Conservation (phyloP, 805 yeast genomes). For the Lachancea meyersii region DNA sequence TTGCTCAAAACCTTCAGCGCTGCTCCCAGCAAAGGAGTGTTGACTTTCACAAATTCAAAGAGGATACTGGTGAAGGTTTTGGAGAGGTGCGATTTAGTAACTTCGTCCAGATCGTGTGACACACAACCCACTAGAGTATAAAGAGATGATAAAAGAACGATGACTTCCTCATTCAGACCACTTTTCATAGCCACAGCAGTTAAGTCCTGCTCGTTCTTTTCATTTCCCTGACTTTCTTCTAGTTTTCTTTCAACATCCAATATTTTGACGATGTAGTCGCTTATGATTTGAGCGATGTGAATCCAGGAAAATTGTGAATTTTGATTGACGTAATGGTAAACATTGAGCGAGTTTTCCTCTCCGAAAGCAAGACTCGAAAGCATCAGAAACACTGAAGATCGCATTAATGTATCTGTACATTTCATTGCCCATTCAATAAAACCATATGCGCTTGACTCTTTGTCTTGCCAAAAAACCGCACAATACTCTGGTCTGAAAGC, state of each 20-base stretch:
- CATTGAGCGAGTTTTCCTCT: conserved; percentile 45
- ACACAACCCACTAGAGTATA: conserved; percentile 57
- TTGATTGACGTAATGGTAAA: conserved; percentile 43
- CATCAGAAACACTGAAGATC: conserved; percentile 75
- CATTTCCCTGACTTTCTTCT: conserved; percentile 22
- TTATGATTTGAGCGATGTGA: conserved; percentile 46
- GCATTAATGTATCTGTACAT: conserved; percentile 72
- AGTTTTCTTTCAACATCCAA: conserved; percentile 27
- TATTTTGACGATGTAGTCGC: conserved; percentile 46
- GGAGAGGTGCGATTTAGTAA: conserved; percentile 20
- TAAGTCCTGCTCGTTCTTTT: conserved; percentile 24
- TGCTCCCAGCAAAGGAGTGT: conserved; percentile 48
- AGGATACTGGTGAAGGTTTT: conserved; percentile 31
- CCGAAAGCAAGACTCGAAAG: conserved; percentile 68
- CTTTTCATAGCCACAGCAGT: conserved; percentile 37
- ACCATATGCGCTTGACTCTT: conserved; percentile 62
- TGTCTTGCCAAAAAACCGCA: conserved; percentile 60
- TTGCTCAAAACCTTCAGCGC: conserved; percentile 51
- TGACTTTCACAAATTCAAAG: conserved; percentile 40
- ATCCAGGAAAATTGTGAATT: conserved; percentile 47
- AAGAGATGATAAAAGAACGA: conserved; percentile 67
- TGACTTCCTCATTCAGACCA: conserved; percentile 74
- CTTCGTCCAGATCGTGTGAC: conserved; percentile 32
- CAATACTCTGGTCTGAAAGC: conserved; percentile 54
- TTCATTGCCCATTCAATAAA: conserved; percentile 85